Conservation (phyloP, 805 yeast species). For the Candida nonsorbophila region DNA sequence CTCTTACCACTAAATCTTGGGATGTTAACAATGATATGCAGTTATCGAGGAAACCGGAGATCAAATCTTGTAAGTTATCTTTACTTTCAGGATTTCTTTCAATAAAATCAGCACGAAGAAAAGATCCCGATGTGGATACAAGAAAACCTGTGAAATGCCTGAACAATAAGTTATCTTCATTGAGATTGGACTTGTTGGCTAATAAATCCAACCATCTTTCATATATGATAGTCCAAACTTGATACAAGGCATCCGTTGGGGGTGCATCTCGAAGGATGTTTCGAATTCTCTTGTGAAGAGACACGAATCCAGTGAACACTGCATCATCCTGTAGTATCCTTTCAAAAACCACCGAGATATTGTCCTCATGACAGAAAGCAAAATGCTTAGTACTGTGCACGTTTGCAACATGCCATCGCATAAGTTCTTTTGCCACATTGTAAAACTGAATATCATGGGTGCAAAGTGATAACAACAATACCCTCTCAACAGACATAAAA, state of each 20-base stretch:
- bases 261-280: conserved; percentile 19
- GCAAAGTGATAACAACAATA: conserved; percentile 33
- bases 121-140: conserved; percentile 65
- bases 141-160: conserved; percentile 69
- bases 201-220: conserved; percentile 41
- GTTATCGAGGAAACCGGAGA: conserved; percentile 45
- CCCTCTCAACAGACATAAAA: conserved; percentile 26
- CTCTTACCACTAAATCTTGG: conserved; percentile 52
- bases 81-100: conserved; percentile 16
- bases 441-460: conserved; percentile 41
- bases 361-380: conserved; percentile 5
- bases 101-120: conserved; percentile 32
- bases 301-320: conserved; percentile 65
- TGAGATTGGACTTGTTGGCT: conserved; percentile 17
- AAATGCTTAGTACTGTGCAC: conserved; percentile 4
- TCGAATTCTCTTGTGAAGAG: conserved; percentile 65
- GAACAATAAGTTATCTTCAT: conserved; percentile 44
- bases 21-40: conserved; percentile 47
- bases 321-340: conserved; percentile 46
- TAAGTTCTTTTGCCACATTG: conserved; percentile 31
- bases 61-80: conserved; percentile 25
- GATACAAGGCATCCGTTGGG: conserved; percentile 25
- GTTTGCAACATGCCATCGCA: conserved; percentile 24
- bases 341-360: conserved; percentile 22
- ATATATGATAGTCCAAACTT: conserved; percentile 43